phyloP scores from a whole-genome alignment of 2,329 filamentous ascomycete species.

The Monosporascus sp. region DNA sequence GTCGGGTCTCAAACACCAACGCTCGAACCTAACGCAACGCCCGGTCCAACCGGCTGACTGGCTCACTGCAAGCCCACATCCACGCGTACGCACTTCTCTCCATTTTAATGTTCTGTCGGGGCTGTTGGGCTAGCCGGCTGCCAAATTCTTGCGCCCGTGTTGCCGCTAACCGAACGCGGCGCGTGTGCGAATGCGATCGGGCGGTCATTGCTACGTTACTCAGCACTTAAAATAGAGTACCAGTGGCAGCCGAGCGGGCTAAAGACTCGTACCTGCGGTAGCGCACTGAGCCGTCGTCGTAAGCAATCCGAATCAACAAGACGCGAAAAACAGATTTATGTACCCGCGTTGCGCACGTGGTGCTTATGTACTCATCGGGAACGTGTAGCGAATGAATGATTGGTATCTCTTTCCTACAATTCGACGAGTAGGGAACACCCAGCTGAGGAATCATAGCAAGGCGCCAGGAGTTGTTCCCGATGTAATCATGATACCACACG shows the following conservation, averaged over 20 bases:
- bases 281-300: not conserved
- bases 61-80: not conserved
- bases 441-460: no score
- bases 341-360: no score
- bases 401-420: no score
- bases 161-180: not conserved
- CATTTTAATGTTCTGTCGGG: no score
- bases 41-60: not conserved
- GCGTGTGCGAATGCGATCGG: not conserved
- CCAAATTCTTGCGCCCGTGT: not conserved
- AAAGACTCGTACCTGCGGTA: not conserved
- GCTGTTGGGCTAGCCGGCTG: not conserved
- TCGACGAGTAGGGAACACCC: no score
- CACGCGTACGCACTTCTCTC: not conserved
- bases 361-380: no score
- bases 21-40: not conserved
- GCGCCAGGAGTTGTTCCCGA: no score
- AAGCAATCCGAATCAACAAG: not conserved
- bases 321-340: not conserved
- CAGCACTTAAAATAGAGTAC: not conserved
- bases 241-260: no score
- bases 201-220: not conserved
- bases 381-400: no score
- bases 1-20: not conserved
- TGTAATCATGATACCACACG: no score